Base-by-base conservation (phyloP, 2,329 filamentous ascomycete species). In the Colletotrichum gloeosporioides region DNA sequence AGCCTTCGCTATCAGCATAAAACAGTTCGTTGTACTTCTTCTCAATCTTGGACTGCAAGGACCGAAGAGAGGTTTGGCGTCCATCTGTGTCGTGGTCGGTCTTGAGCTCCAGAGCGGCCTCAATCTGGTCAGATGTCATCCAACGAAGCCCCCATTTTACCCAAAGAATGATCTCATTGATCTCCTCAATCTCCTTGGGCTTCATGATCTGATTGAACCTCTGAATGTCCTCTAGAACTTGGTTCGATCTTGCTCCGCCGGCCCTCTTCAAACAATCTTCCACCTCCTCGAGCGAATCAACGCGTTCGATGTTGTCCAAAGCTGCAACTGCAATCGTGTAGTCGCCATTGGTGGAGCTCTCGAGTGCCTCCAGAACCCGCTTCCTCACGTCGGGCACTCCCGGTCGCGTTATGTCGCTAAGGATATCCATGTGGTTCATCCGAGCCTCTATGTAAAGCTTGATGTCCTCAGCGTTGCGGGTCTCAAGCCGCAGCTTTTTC, bases 121-220 rank as follows among this genome's bases (percentile, higher is more conserved):
- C 83, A 77, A 84, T 79, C 55, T 78, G 71, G 4, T 78, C 77
- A 4, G 82, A 69, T 2, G 77, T 61, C 13, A 83, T 78, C 77
- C 80, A 84, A 3, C 75, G 66, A 18, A 78, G 73, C 4, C 80
- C 82, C 8, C 68, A 71, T 32, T 81, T 80, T 12, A 84, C 71
- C 83, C 84, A 85, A n/a, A 82, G 76, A 29, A 85, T 83, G 16
- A 85, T 83, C 69, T 85, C 84, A 66, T 85, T 85, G 63, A 85
- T 85, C 61, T 85, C 83, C 12, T 79, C 64, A 6, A 85, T 84
- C 67, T 85, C 83, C 55, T 83, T 84, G 5, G 80, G 57, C 0
- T 83, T 84, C 4, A 82, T 79, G 6, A 68, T 79, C 29, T 79
- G 79, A 67, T 85, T 84, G 18, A 85, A 81, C 1, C 75, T 78